Base-by-base conservation (phyloP, 2,329 filamentous ascomycete genomes). In the Stagonosporopsis cucurbitacearum region DNA sequence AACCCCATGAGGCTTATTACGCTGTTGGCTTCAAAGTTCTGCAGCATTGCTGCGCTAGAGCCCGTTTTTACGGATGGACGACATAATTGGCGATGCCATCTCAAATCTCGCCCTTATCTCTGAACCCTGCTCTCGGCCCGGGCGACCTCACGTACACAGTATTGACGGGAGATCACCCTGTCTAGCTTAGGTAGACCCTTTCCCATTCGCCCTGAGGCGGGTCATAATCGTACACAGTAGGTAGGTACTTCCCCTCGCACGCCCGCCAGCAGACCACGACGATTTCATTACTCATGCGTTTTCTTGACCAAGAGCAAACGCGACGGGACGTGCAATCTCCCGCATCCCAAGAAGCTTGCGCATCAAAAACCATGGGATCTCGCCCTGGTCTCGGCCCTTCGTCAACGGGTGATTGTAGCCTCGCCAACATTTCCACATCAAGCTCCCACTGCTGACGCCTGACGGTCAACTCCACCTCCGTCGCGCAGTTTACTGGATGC, bases 391-490 rank as follows among this genome's bases (percentile, higher is more conserved):
- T 1, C 56, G 50, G 32, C 50, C 53, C 51, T 20, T 54, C 40
- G 26, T 59, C 49, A 12, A 40, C 12, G 9, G 56, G 48, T 17
- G 53, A 58, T 25, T 44, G 30, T 6, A 59, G 54, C 37, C 54
- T 58, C 35, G 48, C 41, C 54, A 57, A 48, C 54, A 58, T 58
- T 36, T 48, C 3, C 52, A 58, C 25, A 62, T 54, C 25, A 59
- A 56, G 26, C 43, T 54, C 6, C 59, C 25, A 7, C 25, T 50
- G 23, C 52, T 55, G 26, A n/a, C n/a, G n/a, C n/a, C 45, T 30
- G n/a, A 19, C 22, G 7, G 20, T 49, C 25, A 41, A 20, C 17
- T 19, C 2, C n/a, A 4, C 25, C 4, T 28, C n/a, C 11, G 26
- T 22, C 11, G 11, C 22, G 39, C 40, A 23, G 8, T 11, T 8